Conservation (phyloP, 306 rosid genomes). For the Boehmeria nivea region DNA sequence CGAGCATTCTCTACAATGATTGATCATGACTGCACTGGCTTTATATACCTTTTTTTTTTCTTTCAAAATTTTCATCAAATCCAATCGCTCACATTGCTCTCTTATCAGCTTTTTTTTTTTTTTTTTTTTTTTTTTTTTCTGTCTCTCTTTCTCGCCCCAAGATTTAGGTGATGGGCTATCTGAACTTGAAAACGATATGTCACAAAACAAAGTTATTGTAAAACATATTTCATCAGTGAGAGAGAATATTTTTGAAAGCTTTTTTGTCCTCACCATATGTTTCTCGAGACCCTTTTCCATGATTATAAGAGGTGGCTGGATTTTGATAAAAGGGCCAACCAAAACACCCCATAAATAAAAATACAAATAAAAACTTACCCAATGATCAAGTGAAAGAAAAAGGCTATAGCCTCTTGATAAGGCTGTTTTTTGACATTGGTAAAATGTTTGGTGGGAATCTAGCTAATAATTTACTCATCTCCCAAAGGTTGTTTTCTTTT, state of each 20-base stretch:
- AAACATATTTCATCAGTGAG: background rate
- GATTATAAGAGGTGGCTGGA: slow-evolving; percentile 4
- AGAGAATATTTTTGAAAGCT: slow-evolving; percentile 1
- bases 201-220: slow-evolving; percentile 5
- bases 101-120: background rate
- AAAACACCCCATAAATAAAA: background rate
- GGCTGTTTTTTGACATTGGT: slow-evolving; percentile 8
- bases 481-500: slow-evolving; percentile 3
- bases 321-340: background rate
- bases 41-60: background rate
- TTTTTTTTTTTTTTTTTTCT: too few relatives aligned
- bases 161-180: slow-evolving; percentile 10
- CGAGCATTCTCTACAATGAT: slow-evolving; percentile 12
- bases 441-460: slow-evolving; percentile 24
- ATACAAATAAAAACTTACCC: background rate
- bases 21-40: background rate
- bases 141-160: background rate
- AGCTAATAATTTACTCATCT: slow-evolving; percentile 13
- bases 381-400: slow-evolving; percentile 1
- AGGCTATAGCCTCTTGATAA: background rate
- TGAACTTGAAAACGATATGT: slow-evolving; percentile 6
- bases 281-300: slow-evolving; percentile 9
- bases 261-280: slow-evolving; percentile 4
- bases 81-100: background rate
- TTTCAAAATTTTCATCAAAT: background rate